Evolutionary conservation across 2,329 filamentous ascomycete species (phyloP).

Genomic region (Colletotrichum sansevieriae): DNA sequence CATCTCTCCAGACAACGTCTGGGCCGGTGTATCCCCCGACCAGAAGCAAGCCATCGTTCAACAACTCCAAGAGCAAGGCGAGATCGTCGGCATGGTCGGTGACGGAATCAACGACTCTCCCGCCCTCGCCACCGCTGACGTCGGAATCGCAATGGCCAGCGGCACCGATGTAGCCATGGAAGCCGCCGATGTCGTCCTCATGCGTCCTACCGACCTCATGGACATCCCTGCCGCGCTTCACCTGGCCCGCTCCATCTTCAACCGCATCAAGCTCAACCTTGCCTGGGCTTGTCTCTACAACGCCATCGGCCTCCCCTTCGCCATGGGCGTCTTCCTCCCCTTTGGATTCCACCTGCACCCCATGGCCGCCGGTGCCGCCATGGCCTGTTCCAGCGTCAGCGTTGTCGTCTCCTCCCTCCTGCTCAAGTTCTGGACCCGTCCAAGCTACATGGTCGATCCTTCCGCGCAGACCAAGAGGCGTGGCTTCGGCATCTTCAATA

Average conservation of each 20-base stretch:
- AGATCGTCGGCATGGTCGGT: constrained; percentile 94
- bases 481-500: constrained; percentile 58
- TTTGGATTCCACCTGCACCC: constrained; percentile 90
- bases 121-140: constrained; percentile 89
- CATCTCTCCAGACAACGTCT: constrained; percentile 81
- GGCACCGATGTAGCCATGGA: constrained; percentile 99
- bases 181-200: constrained; percentile 94
- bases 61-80: constrained; percentile 78
- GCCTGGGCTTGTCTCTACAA: constrained; percentile 96
- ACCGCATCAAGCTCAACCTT: constrained; percentile 92
- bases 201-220: constrained; percentile 91
- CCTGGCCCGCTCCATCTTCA: constrained; percentile 87
- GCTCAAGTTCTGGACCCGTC: constrained; percentile 87
- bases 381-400: constrained; percentile 91
- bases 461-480: constrained; percentile 69
- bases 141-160: constrained; percentile 92
- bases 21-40: constrained; percentile 88
- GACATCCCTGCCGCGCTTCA: constrained; percentile 90
- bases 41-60: constrained; percentile 91
- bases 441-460: constrained; percentile 86
- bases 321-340: constrained; percentile 95
- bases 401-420: constrained; percentile 88
- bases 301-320: constrained; percentile 88
- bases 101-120: constrained; percentile 99
- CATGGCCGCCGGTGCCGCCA: constrained; percentile 93